A percentile compares a stretch with the other conserved stretches of the same genome.
Conservation (phyloP, 805 yeast genomes). For the Zygoascus tannicola region DNA sequence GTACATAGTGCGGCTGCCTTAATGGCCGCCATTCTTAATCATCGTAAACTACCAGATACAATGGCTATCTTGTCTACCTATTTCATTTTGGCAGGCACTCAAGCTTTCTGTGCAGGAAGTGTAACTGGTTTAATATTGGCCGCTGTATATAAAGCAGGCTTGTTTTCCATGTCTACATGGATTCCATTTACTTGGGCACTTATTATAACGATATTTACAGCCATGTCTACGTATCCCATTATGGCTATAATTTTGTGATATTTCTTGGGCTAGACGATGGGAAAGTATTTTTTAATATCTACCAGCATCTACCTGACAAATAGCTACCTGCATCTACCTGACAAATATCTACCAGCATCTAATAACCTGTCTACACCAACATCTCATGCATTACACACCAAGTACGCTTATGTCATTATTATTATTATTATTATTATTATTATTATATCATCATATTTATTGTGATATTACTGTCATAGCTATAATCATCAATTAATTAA, state of each 20-base stretch:
- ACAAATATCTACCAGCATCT: too few species aligned
- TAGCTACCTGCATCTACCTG: neutral
- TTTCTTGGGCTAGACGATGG: neutral
- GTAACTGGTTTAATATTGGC: constrained; percentile 66
- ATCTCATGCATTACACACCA: too few species aligned
- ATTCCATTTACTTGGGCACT: constrained; percentile 79
- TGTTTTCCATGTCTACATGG: constrained; percentile 90
- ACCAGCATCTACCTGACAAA: neutral
- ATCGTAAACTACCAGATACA: constrained; percentile 36
- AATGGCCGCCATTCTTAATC: constrained; percentile 51
- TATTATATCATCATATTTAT: too few species aligned
- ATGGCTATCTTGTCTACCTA: constrained; percentile 39
- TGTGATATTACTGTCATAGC: too few species aligned
- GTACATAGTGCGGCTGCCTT: constrained; percentile 38
- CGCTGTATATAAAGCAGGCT: constrained; percentile 70
- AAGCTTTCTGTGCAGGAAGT: constrained; percentile 66
- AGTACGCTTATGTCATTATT: too few species aligned
- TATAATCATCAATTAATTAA: neutral
- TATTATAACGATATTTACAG: constrained; percentile 55
- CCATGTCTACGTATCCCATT: constrained; percentile 57
- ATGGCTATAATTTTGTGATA: constrained; percentile 35
- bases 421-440: too few species aligned
- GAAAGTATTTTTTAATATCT: neutral
- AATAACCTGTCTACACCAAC: neutral
- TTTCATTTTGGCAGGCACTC: constrained; percentile 45